Percentiles rank a stretch among this genome's conserved stretches.
Conservation (phyloP, 2,329 filamentous ascomycete genomes). For the Xylaria sp. region DNA sequence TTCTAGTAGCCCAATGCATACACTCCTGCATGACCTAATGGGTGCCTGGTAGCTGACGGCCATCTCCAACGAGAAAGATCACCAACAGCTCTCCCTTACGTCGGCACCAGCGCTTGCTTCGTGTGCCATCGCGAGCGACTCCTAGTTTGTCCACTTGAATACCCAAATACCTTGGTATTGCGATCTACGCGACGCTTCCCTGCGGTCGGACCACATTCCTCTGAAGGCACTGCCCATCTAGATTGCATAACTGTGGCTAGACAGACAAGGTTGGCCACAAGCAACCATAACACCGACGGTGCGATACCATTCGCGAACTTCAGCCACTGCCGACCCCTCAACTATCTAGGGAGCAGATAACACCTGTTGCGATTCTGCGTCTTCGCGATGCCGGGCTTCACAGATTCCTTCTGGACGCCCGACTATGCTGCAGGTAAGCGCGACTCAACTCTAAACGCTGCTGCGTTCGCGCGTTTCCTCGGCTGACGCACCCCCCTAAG, state of each 20-base stretch:
- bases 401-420: conserved; percentile 95
- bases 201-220: background rate
- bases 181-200: background rate
- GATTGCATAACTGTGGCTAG: background rate
- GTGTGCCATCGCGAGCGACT: conserved; percentile 1
- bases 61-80: background rate
- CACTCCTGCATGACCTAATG: background rate
- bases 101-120: background rate
- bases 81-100: background rate
- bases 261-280: background rate
- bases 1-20: too few species aligned
- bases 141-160: background rate
- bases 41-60: conserved; percentile 3
- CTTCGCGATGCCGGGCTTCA: conserved; percentile 80
- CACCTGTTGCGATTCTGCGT: conserved; percentile 20
- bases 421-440: conserved; percentile 92
- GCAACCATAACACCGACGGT: background rate
- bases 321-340: background rate
- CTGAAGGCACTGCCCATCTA: background rate
- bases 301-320: conserved; percentile 2
- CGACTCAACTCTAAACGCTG: background rate
- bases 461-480: background rate
- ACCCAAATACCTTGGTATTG: background rate
- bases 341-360: conserved; percentile 1
- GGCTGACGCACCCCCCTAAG: conserved; percentile 46